Evolutionary conservation across 164 flowering plant genomes (phyloP).

Genomic region (Nymphaea colorata): DNA sequence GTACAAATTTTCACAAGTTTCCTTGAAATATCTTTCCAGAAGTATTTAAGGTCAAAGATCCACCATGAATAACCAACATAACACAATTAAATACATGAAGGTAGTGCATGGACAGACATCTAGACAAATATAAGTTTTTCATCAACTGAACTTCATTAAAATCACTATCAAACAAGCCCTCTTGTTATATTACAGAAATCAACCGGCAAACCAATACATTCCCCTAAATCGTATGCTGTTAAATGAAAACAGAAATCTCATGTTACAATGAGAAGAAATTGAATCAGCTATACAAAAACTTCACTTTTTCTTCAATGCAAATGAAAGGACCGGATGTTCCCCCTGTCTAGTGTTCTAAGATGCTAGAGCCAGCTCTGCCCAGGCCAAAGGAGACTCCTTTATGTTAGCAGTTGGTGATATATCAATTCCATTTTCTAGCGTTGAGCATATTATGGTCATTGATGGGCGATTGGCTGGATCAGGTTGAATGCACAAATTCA

Average conservation of each 20-base stretch:
- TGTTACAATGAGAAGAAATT: background rate
- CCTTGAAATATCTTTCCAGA: too few relatives aligned
- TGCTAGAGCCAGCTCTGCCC: constrained; percentile 52
- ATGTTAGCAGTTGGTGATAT: constrained; percentile 39
- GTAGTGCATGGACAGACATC: too few relatives aligned
- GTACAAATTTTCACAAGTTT: too few relatives aligned
- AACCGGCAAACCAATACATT: background rate
- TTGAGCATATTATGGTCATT: constrained; percentile 42
- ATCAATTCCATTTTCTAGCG: constrained; percentile 60
- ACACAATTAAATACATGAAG: too few relatives aligned
- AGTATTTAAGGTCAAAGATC: too few relatives aligned
- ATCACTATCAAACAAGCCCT: background rate
- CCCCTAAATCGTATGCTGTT: background rate
- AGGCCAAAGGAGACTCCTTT: constrained; percentile 74
- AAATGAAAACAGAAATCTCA: background rate
- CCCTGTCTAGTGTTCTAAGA: background rate
- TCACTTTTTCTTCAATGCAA: background rate
- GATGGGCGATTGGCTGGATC: constrained; percentile 39
- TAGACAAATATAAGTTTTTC: too few relatives aligned
- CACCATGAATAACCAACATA: too few relatives aligned
- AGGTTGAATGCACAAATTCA: constrained; percentile 39
- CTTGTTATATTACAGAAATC: background rate
- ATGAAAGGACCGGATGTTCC: background rate
- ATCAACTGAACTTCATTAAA: background rate
- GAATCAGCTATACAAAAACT: background rate